A percentile compares a stretch with the other conserved stretches of the same genome.
These are phyloP conservation scores for Sugiyamaella smithiae DNA, from an alignment of 805 yeast genomes.

Conservation along the genomic window DNA sequence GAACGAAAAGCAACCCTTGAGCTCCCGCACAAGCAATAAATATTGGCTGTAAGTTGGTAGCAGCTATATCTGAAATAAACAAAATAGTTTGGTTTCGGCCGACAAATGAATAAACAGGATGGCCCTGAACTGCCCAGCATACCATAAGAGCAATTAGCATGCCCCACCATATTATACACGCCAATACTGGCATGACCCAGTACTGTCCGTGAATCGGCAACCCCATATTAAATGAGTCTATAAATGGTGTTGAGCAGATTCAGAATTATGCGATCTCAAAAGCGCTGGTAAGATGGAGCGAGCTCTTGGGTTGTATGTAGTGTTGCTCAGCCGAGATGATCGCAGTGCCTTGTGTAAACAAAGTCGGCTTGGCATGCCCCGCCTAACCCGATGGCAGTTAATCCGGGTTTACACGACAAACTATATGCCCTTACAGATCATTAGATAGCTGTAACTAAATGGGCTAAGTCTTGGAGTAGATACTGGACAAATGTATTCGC, in stretches of 20 bases:
- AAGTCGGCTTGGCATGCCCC: too few species aligned
- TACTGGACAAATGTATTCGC: too few species aligned
- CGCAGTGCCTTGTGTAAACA: too few species aligned
- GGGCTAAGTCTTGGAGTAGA: too few species aligned
- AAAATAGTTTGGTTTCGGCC: constrained; percentile 42
- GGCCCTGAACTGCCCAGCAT: constrained; percentile 80
- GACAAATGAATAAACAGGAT: constrained; percentile 64
- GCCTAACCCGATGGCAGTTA: too few species aligned
- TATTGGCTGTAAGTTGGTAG: constrained; percentile 78
- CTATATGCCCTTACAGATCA: too few species aligned
- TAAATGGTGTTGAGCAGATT: not conserved
- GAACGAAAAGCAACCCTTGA: constrained; percentile 71
- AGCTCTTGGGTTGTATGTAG: too few species aligned
- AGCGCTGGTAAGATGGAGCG: too few species aligned
- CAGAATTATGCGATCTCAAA: not conserved
- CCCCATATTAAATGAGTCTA: too few species aligned
- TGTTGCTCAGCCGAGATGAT: too few species aligned
- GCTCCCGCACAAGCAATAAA: constrained; percentile 75
- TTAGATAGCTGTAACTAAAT: too few species aligned
- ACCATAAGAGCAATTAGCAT: constrained; percentile 78
- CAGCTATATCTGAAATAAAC: constrained; percentile 84
- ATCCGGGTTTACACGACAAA: too few species aligned
- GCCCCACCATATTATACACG: constrained; percentile 80
- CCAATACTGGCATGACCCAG: constrained; percentile 59
- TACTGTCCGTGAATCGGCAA: constrained; percentile 23